A percentile compares a stretch with the other conserved stretches of the same genome.
phyloP scores from a whole-genome alignment of 2,329 filamentous ascomycete species.

The Botrytis sinoallii region DNA sequence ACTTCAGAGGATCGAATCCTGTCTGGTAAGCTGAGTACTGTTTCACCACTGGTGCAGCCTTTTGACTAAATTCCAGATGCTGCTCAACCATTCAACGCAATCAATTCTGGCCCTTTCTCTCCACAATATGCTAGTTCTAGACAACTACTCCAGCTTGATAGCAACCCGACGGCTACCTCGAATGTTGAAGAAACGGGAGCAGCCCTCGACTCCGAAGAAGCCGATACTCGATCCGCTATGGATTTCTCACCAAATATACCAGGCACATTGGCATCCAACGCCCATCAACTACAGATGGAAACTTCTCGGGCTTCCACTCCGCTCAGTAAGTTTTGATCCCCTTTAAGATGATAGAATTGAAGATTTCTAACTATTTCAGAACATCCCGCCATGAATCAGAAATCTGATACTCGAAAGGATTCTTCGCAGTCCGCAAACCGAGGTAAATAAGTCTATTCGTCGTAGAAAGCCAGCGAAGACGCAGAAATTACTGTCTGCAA shows the following conservation, averaged over 20 bases:
- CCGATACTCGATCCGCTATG: background rate
- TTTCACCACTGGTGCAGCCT: background rate
- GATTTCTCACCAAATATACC: background rate
- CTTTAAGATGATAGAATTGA: background rate
- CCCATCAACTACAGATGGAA: background rate
- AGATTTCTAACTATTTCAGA: background rate
- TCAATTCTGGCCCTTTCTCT: too few species aligned
- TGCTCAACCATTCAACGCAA: background rate
- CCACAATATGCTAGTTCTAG: background rate
- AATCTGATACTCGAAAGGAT: background rate
- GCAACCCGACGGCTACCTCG: too few species aligned
- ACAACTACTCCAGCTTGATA: background rate
- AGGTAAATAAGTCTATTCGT: background rate
- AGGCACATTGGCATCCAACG: background rate
- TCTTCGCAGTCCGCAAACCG: background rate
- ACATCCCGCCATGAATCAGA: background rate
- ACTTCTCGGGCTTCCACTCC: background rate
- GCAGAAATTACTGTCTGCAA: background rate
- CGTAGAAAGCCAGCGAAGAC: background rate
- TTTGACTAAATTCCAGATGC: background rate
- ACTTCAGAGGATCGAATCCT: background rate
- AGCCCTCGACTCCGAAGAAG: background rate
- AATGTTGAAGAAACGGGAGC: background rate
- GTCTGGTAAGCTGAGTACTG: background rate
- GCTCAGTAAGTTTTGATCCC: background rate